These are phyloP conservation scores for Vickermania spadyakhi DNA, from an alignment of 208 protist genomes.

Conservation along the genomic window DNA sequence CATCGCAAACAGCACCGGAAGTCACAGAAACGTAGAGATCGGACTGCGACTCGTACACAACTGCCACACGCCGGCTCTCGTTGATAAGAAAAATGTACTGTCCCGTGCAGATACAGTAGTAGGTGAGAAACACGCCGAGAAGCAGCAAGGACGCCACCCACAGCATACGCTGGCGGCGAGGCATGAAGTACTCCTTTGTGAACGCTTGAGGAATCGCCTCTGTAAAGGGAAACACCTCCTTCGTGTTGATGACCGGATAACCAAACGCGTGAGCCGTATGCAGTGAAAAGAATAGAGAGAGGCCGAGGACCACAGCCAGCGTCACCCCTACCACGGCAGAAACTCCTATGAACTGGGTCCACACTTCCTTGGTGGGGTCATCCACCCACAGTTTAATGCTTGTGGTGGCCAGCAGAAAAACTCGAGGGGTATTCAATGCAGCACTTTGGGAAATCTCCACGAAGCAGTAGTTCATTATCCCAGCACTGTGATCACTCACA, in stretches of 20 bases:
- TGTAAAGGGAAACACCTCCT: neutral
- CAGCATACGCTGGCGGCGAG: neutral
- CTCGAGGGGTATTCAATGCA: neutral
- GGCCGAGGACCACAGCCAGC: neutral
- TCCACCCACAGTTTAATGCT: neutral
- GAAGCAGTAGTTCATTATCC: neutral
- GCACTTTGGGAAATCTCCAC: neutral
- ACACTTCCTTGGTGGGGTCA: neutral
- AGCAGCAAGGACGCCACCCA: neutral
- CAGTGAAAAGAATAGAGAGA: neutral
- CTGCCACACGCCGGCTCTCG: neutral
- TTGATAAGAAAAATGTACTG: neutral
- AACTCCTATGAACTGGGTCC: neutral
- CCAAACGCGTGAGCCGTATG: neutral
- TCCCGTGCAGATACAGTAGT: neutral
- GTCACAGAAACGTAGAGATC: neutral
- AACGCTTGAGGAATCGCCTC: neutral
- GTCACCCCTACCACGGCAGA: neutral
- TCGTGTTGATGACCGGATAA: neutral
- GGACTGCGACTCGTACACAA: neutral
- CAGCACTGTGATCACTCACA: neutral
- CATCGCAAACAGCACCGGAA: neutral
- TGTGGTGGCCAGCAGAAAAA: neutral
- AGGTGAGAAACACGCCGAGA: neutral
- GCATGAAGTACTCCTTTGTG: conserved; percentile 1